Evolutionary conservation across 768 basidiomycete species (phyloP).

Genomic region (Porphyrellus cyaneotinctus): DNA sequence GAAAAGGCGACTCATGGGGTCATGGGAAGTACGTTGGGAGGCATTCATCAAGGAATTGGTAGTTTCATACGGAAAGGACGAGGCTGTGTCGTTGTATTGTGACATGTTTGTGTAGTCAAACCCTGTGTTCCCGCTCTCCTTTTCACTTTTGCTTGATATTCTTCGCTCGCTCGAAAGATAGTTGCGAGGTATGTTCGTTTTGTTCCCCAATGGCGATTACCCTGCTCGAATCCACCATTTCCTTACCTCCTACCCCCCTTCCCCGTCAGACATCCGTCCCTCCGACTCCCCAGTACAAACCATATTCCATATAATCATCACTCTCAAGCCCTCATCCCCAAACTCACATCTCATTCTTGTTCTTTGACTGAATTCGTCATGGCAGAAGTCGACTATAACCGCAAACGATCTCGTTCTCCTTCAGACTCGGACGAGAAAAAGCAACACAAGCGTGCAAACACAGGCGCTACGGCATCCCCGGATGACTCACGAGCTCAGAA

Average conservation of each 20-base stretch:
- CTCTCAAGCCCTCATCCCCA: conserved; percentile 44
- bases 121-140: too few relatives aligned
- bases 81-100: conserved; percentile 19
- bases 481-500: conserved; percentile 55
- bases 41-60: background rate
- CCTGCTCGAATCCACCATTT: conserved; percentile 54
- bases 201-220: conserved; percentile 34
- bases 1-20: conserved; percentile 39
- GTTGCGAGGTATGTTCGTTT: conserved; percentile 35
- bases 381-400: conserved; percentile 82
- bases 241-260: conserved; percentile 52
- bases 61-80: background rate
- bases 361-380: conserved; percentile 60
- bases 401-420: conserved; percentile 84
- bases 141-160: background rate
- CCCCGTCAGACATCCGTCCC: conserved; percentile 47
- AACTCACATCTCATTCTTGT: conserved; percentile 36
- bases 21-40: conserved; percentile 50
- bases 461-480: conserved; percentile 58
- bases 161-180: background rate
- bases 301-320: conserved; percentile 37
- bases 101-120: conserved; percentile 15
- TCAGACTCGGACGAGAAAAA: conserved; percentile 79
- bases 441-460: conserved; percentile 80
- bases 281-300: conserved; percentile 36